Evolutionary conservation across 2,329 filamentous ascomycete species (phyloP).

Genomic region (Massarina eburnea): DNA sequence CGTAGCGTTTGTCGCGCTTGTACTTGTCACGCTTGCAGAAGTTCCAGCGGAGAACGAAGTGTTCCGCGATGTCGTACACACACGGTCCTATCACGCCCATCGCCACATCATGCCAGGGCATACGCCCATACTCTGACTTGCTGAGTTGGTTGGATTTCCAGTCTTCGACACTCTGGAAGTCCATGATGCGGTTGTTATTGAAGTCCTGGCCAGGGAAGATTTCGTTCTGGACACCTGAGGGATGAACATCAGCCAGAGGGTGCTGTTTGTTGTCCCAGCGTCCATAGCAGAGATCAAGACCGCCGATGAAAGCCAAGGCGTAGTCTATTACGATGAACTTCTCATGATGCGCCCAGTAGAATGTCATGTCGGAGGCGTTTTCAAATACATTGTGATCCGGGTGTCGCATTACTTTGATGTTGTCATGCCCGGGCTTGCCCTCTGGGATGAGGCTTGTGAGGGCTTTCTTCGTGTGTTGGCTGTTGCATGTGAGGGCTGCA

Average conservation of each 20-base stretch:
- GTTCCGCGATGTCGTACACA: conserved; percentile 92
- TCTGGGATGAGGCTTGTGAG: conserved; percentile 79
- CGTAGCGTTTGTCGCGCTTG: conserved; percentile 80
- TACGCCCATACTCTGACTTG: conserved; percentile 88
- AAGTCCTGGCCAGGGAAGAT: conserved; percentile 96
- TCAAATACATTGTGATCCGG: conserved; percentile 95
- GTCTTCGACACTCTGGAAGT: conserved; percentile 86
- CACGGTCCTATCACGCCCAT: conserved; percentile 90
- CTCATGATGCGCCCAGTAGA: conserved; percentile 98
- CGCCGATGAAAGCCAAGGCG: conserved; percentile 86
- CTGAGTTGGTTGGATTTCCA: conserved; percentile 93
- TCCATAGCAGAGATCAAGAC: conserved; percentile 92
- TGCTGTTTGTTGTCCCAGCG: conserved; percentile 91
- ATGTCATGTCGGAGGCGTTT: conserved; percentile 92
- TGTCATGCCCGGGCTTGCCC: conserved; percentile 78
- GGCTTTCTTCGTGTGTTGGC: conserved; percentile 86
- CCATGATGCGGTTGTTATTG: conserved; percentile 96
- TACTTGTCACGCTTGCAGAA: conserved; percentile 98
- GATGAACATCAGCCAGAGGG: conserved; percentile 82
- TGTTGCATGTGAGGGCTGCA: conserved; percentile 78
- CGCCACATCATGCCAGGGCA: conserved; percentile 97
- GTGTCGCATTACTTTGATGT: conserved; percentile 86
- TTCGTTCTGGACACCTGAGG: conserved; percentile 76
- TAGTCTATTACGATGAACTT: conserved; percentile 98
- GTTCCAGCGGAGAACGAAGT: conserved; percentile 95